These are phyloP conservation scores for Populus ilicifolia DNA, from an alignment of 345 rosid genomes.

Conservation along the genomic window DNA sequence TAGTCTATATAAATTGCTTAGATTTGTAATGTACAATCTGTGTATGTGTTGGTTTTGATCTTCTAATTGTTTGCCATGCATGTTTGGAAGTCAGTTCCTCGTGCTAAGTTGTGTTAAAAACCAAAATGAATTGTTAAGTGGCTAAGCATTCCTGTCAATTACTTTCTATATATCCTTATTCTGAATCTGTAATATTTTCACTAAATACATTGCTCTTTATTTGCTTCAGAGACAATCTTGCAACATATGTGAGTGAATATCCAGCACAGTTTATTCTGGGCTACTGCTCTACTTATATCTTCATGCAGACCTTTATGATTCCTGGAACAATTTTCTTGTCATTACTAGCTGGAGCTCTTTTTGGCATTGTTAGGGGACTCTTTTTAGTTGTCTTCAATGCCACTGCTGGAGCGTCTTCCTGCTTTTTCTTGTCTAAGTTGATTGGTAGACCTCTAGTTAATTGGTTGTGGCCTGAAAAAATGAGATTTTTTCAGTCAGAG, in stretches of 20 bases:
- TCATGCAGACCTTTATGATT: conserved; percentile 99
- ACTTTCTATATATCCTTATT: neutral
- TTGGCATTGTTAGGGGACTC: conserved; percentile 83
- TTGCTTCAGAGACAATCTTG: conserved; percentile 71
- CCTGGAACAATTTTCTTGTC: conserved; percentile 99
- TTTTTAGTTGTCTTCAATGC: conserved; percentile 87
- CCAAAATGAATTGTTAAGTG: neutral
- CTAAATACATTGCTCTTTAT: conserved; percentile 8
- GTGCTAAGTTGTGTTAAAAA: too few relatives aligned
- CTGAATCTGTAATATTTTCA: neutral
- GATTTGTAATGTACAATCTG: neutral
- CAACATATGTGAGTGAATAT: conserved; percentile 64
- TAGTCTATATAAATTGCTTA: neutral
- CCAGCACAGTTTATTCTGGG: conserved; percentile 85
- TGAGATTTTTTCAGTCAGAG: conserved; percentile 94
- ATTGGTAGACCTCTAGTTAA: conserved; percentile 85
- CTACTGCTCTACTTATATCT: conserved; percentile 91
- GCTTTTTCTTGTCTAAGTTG: conserved; percentile 85
- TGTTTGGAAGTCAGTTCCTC: neutral
- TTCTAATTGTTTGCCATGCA: neutral
- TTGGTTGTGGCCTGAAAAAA: conserved; percentile 97
- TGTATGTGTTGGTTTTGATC: neutral
- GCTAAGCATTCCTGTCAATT: neutral
- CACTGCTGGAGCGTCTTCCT: conserved; percentile 89
- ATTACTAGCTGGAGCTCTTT: conserved; percentile 94